These are phyloP conservation scores for Phytophthora nicotianae DNA, from an alignment of 352 stramenopile species.

Conservation along the genomic window DNA sequence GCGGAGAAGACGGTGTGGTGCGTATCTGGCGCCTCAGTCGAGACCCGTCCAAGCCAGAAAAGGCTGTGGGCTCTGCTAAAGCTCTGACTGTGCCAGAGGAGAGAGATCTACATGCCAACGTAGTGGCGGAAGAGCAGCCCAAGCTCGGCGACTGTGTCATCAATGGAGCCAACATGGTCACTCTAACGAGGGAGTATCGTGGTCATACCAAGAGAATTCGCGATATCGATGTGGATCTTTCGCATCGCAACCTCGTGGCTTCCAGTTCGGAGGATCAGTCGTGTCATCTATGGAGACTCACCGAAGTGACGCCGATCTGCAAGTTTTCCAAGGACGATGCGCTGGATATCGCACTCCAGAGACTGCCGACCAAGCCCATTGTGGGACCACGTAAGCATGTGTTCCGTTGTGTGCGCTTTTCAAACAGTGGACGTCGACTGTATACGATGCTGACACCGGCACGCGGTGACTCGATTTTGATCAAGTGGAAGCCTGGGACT, in stretches of 20 bases:
- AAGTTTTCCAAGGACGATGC: conserved; percentile 83
- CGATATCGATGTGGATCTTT: conserved; percentile 80
- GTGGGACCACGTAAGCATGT: conserved; percentile 67
- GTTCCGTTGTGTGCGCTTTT: conserved; percentile 82
- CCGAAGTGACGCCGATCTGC: conserved; percentile 61
- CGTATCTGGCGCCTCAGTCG: conserved; percentile 68
- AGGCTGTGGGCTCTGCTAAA: conserved; percentile 42
- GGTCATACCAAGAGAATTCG: conserved; percentile 82
- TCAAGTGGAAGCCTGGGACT: conserved; percentile 81
- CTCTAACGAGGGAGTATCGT: conserved; percentile 74
- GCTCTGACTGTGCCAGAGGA: conserved; percentile 37
- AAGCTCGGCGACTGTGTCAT: conserved; percentile 67
- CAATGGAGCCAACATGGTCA: conserved; percentile 54
- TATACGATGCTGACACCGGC: conserved; percentile 81
- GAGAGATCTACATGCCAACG: conserved; percentile 32
- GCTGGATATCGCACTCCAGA: conserved; percentile 62
- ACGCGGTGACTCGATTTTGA: conserved; percentile 75
- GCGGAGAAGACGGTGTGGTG: conserved; percentile 83
- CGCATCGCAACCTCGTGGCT: conserved; percentile 78
- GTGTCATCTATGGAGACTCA: conserved; percentile 84
- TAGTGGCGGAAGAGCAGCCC: conserved; percentile 36
- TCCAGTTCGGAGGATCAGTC: conserved; percentile 81
- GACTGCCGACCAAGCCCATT: conserved; percentile 49
- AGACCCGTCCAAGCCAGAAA: conserved; percentile 56
- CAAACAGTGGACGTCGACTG: conserved; percentile 65